These are phyloP conservation scores for Kazachstania sp. DNA, from an alignment of 1,139 yeast genomes.

Conservation along the genomic window DNA sequence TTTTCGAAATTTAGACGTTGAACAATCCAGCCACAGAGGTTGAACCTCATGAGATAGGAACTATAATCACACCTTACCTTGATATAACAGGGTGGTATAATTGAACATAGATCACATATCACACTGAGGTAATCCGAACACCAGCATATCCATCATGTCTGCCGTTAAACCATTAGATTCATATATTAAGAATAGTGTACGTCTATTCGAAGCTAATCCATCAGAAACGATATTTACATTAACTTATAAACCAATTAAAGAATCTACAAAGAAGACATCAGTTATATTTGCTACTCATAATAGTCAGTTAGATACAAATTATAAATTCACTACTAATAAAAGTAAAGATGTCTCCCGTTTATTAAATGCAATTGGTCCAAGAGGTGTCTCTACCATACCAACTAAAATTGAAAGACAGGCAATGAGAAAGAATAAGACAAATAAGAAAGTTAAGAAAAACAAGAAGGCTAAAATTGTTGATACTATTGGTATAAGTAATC, in stretches of 20 bases:
- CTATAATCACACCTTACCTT: no score
- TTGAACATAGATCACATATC: neutral
- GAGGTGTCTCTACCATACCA: conserved; percentile 44
- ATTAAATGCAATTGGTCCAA: conserved; percentile 78
- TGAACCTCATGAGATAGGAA: no score
- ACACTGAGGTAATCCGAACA: neutral
- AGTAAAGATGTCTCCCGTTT: conserved; percentile 72
- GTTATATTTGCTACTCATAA: conserved; percentile 66
- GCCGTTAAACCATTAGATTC: conserved; percentile 39
- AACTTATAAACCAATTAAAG: conserved; percentile 35
- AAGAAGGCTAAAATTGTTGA: conserved; percentile 13
- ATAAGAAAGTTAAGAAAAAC: conserved; percentile 6
- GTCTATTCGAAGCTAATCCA: conserved; percentile 43
- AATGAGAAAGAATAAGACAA: conserved; percentile 6
- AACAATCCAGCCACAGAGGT: no score
- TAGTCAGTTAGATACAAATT: conserved; percentile 59
- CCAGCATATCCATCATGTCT: conserved; percentile 9
- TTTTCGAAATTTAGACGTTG: neutral
- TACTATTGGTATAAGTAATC: conserved; percentile 22
- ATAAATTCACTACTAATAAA: conserved; percentile 53
- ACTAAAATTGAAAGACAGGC: conserved; percentile 17
- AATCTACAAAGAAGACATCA: conserved; percentile 1
- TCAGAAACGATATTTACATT: conserved; percentile 41
- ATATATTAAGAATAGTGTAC: conserved; percentile 42
- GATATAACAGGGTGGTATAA: no score